Evolutionary conservation across 108 stramenopile species (phyloP).

Genomic region (Nitzschia sp.): DNA sequence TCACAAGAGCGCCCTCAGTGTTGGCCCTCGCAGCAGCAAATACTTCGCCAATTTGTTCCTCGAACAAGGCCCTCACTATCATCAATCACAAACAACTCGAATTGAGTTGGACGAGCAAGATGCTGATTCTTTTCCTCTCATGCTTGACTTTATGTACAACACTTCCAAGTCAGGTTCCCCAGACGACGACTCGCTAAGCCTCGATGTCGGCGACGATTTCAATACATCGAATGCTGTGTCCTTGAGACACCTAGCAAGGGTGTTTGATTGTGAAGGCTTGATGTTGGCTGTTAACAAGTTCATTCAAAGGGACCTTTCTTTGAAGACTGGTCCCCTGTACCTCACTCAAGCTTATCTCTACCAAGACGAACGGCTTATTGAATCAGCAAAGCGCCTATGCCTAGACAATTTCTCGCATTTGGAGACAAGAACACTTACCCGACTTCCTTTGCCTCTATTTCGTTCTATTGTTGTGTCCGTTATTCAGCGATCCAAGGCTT

Average conservation of each 20-base stretch:
- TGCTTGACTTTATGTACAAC: conserved; percentile 52
- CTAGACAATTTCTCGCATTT: conserved; percentile 40
- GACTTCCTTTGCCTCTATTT: conserved; percentile 37
- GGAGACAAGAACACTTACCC: conserved; percentile 22
- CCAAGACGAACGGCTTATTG: conserved; percentile 36
- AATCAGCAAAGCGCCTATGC: conserved; percentile 42
- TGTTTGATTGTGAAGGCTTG: conserved; percentile 45
- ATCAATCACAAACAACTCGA: conserved; percentile 33
- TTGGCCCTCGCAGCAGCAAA: conserved; percentile 31
- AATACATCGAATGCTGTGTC: conserved; percentile 41
- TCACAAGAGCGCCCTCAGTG: conserved; percentile 39
- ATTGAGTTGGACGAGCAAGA: conserved; percentile 49
- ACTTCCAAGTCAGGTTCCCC: background rate
- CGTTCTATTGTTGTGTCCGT: conserved; percentile 31
- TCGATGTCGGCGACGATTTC: conserved; percentile 34
- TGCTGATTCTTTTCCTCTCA: conserved; percentile 40
- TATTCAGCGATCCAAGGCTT: conserved; percentile 14
- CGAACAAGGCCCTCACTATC: conserved; percentile 13
- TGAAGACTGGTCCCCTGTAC: conserved; percentile 41
- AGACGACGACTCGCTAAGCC: conserved; percentile 26
- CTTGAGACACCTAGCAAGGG: conserved; percentile 34
- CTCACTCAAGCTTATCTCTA: conserved; percentile 29
- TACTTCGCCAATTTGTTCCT: conserved; percentile 40
- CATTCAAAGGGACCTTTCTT: conserved; percentile 45
- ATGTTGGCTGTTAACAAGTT: conserved; percentile 44